These are phyloP conservation scores for Rusavskia elegans DNA, from an alignment of 495 filamentous ascomycete genomes.

Conservation along the genomic window DNA sequence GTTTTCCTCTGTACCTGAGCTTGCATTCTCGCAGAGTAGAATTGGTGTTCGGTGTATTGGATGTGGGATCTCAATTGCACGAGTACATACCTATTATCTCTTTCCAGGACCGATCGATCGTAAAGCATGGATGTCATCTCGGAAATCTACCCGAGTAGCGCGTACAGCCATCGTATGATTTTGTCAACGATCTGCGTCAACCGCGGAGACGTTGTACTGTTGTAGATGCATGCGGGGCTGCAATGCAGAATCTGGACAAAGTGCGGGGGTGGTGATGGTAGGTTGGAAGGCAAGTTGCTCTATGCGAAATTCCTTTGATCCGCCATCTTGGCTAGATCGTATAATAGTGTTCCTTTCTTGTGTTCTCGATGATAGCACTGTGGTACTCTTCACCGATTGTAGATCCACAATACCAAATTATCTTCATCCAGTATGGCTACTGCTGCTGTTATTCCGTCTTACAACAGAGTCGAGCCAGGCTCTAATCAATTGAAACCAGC, in stretches of 20 bases:
- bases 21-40: too few relatives aligned
- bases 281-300: neutral
- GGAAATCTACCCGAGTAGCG: neutral
- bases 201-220: neutral
- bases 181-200: neutral
- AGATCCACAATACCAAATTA: too few relatives aligned
- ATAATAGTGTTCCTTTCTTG: neutral
- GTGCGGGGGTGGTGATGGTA: neutral
- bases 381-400: too few relatives aligned
- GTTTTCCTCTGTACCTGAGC: too few relatives aligned
- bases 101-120: too few relatives aligned
- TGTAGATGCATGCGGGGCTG: neutral
- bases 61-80: too few relatives aligned
- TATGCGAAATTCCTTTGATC: neutral
- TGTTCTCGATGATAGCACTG: neutral
- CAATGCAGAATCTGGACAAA: neutral
- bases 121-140: too few relatives aligned
- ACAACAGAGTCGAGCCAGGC: conserved; percentile 41
- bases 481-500: conserved; percentile 35
- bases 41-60: too few relatives aligned
- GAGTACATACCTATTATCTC: too few relatives aligned
- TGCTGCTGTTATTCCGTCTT: conserved; percentile 22
- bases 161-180: neutral
- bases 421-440: conserved; percentile 6
- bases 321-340: neutral